Evolutionary conservation across 139 green algal species (phyloP).

Genomic region (Tetratostichococcus sp.): DNA sequence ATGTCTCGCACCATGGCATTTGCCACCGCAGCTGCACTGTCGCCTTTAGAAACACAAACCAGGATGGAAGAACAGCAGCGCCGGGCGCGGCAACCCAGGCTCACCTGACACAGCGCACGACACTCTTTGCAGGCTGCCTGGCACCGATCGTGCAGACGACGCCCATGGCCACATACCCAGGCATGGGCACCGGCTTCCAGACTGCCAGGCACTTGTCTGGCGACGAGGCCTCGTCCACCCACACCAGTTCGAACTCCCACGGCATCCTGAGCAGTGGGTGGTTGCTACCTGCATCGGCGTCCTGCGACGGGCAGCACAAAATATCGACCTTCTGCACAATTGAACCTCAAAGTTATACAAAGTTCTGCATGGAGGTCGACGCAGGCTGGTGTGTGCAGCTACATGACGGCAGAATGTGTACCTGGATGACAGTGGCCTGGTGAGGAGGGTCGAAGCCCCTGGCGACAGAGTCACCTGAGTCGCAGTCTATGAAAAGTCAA

Average conservation of each 20-base stretch:
- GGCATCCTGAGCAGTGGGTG: slow-evolving; percentile 25
- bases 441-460: slow-evolving; percentile 53
- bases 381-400: no score
- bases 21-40: no score
- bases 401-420: no score
- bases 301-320: no score
- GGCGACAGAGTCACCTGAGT: slow-evolving; percentile 56
- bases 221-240: slow-evolving; percentile 17
- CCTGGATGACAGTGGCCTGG: slow-evolving; percentile 8
- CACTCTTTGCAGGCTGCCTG: slow-evolving; percentile 10
- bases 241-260: slow-evolving; percentile 31
- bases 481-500: not conserved
- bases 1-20: not conserved
- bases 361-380: no score
- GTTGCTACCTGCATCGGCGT: not conserved
- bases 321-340: no score
- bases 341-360: no score
- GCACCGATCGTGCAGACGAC: slow-evolving; percentile 42
- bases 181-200: slow-evolving; percentile 67
- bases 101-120: slow-evolving; percentile 25
- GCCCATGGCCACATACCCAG: slow-evolving; percentile 81
- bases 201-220: slow-evolving; percentile 44
- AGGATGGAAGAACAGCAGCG: not conserved
- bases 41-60: no score
- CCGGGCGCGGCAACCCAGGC: no score